These are phyloP conservation scores for Gastrodia elata DNA, from an alignment of 106 monocot genomes.

Conservation along the genomic window DNA sequence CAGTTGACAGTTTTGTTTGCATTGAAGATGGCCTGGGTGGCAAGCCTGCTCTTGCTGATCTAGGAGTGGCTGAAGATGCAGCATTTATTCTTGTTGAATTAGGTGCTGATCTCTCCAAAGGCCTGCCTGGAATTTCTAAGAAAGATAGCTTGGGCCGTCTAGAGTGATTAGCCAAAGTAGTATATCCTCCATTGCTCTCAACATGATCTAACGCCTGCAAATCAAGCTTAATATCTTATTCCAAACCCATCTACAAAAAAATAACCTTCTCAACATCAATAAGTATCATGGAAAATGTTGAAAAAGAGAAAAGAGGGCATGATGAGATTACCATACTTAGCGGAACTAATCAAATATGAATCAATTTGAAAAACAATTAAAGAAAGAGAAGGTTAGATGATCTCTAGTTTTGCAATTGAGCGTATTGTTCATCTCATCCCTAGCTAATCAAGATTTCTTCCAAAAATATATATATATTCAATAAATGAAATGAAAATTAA, in stretches of 20 bases:
- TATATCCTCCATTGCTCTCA: slow-evolving; percentile 20
- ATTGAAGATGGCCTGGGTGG: slow-evolving; percentile 75
- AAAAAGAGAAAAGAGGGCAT: neutral
- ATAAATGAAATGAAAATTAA: neutral
- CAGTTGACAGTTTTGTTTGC: slow-evolving; percentile 44
- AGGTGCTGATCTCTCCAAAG: slow-evolving; percentile 35
- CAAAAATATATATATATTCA: neutral
- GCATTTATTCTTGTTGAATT: slow-evolving; percentile 33
- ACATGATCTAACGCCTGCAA: slow-evolving; percentile 27
- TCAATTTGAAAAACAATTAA: neutral
- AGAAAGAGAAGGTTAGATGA: neutral
- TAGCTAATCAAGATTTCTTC: neutral
- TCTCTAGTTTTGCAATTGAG: neutral
- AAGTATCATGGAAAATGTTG: neutral
- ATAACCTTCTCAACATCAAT: neutral
- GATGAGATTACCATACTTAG: neutral
- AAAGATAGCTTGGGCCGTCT: slow-evolving; percentile 53
- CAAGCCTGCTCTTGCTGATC: slow-evolving; percentile 59
- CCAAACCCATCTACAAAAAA: neutral
- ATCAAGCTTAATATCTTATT: neutral
- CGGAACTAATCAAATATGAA: neutral
- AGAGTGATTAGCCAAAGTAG: slow-evolving; percentile 12
- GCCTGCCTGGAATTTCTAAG: slow-evolving; percentile 61
- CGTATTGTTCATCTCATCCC: neutral
- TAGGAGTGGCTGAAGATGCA: slow-evolving; percentile 27